These are phyloP conservation scores for Fusarium piperis DNA, from an alignment of 2,329 filamentous ascomycete genomes.

Conservation along the genomic window DNA sequence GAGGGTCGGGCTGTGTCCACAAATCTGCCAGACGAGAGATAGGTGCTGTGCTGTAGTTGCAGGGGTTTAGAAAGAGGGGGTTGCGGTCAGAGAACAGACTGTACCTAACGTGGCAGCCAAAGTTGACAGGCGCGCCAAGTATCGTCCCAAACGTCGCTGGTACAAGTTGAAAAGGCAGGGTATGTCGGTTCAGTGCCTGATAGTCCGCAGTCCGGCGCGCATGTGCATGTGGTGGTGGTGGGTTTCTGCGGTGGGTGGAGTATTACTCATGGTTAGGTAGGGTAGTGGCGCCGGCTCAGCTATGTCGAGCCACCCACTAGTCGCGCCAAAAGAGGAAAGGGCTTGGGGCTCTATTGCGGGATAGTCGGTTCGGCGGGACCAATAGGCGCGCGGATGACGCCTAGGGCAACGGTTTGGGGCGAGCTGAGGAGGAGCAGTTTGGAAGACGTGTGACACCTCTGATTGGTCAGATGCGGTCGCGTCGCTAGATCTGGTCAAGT, in stretches of 20 bases:
- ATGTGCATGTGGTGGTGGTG: neutral
- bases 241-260: neutral
- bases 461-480: constrained; percentile 16
- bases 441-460: neutral
- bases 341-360: constrained; percentile 23
- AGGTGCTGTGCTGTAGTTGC: neutral
- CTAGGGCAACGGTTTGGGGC: constrained; percentile 37
- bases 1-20: constrained; percentile 10
- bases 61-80: constrained; percentile 18
- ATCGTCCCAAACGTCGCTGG: neutral
- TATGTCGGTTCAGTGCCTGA: constrained; percentile 1
- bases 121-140: constrained; percentile 19
- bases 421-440: constrained; percentile 36
- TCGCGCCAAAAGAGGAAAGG: constrained; percentile 36
- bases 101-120: neutral
- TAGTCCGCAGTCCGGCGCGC: constrained; percentile 24
- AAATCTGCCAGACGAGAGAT: neutral
- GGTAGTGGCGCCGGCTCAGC: constrained; percentile 39
- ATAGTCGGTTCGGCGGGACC: constrained; percentile 35
- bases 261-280: neutral
- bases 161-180: neutral
- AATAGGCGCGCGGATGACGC: constrained; percentile 43
- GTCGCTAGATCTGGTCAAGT: constrained; percentile 36
- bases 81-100: neutral
- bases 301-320: constrained; percentile 42